Base-by-base conservation (phyloP, 2,329 filamentous ascomycete species). In the Epicoccum sorghinum region DNA sequence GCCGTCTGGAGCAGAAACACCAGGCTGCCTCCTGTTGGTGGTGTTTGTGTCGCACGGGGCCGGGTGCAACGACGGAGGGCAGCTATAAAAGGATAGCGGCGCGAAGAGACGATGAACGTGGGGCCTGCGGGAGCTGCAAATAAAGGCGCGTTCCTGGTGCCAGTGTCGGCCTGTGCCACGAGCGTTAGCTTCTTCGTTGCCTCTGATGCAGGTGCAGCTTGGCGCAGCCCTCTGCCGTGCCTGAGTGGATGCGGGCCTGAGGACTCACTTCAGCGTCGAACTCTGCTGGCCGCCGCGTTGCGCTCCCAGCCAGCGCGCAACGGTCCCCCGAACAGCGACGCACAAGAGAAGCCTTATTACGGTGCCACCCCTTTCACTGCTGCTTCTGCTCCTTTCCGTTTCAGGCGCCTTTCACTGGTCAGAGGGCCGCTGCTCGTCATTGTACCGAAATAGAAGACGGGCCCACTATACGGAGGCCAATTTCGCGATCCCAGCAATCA, bases 401-500 rank as follows among this genome's bases (percentile, higher is more conserved):
- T 55, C 46, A 50, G 41, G 46, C 41, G 10, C 10, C 41, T 32
- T 46, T 18, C 35, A 27, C 36, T 55, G 52, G 36, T 29, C 41
- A 25, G 37, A 32, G 48, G 32, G 40, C 18, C 36, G 25, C 52
- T 46, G 41, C 52, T 47, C 46, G 42, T 50, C 52, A 50, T 55
- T 23, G 41, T 45, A 45, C 52, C 25, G 37, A 55, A 50, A 55
- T 55, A 55, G 52, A 50, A 40, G 45, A 48, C 33, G 44, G 50
- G 37, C 25, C 24, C 39, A 41, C 24, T 25, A 42, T 30, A 53
- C 40, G 24, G 32, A 18, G 22, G 37, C 45, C 46, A 50, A 65
- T 62, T 52, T 62, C 60, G 63, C 58, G 35, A 55, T 49, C 46
- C 52, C 41, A 38, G 46, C 60, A 63, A 54, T 61, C 38, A 52